These are phyloP conservation scores for Suhomyces kunorum DNA, from an alignment of 1,139 yeast species.

Conservation along the genomic window DNA sequence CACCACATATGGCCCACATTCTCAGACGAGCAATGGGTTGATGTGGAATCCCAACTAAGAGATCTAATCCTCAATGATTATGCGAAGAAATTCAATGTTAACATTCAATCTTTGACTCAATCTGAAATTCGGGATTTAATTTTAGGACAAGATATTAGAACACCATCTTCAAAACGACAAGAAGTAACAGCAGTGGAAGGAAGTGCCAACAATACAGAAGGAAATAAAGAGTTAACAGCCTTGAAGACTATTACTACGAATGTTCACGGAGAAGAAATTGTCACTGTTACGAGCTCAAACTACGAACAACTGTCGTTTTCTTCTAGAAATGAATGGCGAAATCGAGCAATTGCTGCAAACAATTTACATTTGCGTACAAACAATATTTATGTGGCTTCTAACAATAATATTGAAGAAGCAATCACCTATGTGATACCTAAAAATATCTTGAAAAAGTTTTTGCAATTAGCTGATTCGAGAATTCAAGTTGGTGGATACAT, in stretches of 20 bases:
- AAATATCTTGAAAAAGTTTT: conserved; percentile 73
- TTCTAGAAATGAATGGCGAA: conserved; percentile 91
- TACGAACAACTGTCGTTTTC: conserved; percentile 84
- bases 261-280: conserved; percentile 95
- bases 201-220: conserved; percentile 33
- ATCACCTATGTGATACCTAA: conserved; percentile 78
- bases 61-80: conserved; percentile 86
- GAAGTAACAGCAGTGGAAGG: conserved; percentile 76
- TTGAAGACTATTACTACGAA: conserved; percentile 82
- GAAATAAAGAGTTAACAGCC: conserved; percentile 61
- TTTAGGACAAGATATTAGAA: conserved; percentile 89
- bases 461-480: conserved; percentile 78
- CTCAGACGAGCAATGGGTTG: conserved; percentile 87
- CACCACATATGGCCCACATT: conserved; percentile 95
- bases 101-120: conserved; percentile 85
- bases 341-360: conserved; percentile 78
- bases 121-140: conserved; percentile 92
- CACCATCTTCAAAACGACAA: conserved; percentile 80
- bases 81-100: conserved; percentile 81
- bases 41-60: conserved; percentile 81
- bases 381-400: conserved; percentile 67
- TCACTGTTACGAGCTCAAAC: conserved; percentile 87
- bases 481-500: conserved; percentile 81
- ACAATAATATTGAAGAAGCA: conserved; percentile 44
- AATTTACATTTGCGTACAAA: conserved; percentile 73